phyloP scores from a whole-genome alignment of 768 basidiomycete genomes.

The Erythrobasidium yunnanense region DNA sequence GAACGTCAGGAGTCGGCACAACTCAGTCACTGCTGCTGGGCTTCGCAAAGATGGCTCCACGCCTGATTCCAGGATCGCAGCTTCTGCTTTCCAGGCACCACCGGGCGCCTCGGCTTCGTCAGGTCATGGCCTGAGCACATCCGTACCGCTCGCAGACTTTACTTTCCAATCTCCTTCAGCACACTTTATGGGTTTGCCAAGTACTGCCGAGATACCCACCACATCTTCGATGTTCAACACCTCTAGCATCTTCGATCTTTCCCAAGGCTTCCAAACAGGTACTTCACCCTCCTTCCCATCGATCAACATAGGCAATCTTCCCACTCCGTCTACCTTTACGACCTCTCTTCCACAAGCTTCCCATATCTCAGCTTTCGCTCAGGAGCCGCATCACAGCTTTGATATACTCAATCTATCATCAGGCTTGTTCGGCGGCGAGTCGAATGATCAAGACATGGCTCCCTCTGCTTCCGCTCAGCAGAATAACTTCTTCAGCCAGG shows the following conservation, averaged over 20 bases:
- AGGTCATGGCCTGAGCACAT: neutral
- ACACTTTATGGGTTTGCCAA: neutral
- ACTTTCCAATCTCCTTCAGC: slow-evolving; percentile 21
- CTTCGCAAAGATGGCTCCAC: neutral
- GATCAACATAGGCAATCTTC: neutral
- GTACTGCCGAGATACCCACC: neutral
- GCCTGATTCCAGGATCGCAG: neutral
- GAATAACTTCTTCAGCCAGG: neutral
- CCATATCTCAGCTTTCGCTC: neutral
- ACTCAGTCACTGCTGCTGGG: slow-evolving; percentile 13
- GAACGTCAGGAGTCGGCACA: slow-evolving; percentile 4
- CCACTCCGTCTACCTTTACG: neutral
- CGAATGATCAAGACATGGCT: neutral
- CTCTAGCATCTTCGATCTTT: neutral
- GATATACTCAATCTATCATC: slow-evolving; percentile 14
- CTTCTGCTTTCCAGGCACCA: neutral
- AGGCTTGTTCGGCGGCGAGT: too few species aligned
- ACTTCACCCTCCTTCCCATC: slow-evolving; percentile 8
- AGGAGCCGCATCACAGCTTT: slow-evolving; percentile 10
- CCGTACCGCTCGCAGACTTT: slow-evolving; percentile 2
- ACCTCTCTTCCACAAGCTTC: neutral
- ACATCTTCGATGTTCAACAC: slow-evolving; percentile 4
- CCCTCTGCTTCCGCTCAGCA: neutral
- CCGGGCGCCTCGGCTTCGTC: neutral
- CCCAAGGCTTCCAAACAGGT: neutral